Evolutionary conservation across 2,329 filamentous ascomycete species (phyloP).

Genomic region (Teratosphaeria destructans): DNA sequence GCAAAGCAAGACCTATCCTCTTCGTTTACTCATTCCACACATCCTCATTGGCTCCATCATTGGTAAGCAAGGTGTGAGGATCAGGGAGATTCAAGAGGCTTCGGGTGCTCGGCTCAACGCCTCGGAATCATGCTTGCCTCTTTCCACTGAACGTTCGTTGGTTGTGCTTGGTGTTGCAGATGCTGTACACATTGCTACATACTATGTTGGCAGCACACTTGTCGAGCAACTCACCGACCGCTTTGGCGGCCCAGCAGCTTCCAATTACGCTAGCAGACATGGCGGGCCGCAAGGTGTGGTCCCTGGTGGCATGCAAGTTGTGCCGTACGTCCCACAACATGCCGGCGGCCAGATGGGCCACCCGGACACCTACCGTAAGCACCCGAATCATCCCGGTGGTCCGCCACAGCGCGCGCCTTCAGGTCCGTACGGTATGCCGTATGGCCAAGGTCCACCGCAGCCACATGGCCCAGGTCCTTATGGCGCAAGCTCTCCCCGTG

Average conservation of each 20-base stretch:
- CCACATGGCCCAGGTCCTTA: constrained; percentile 51
- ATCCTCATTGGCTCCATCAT: constrained; percentile 98
- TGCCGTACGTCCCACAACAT: constrained; percentile 92
- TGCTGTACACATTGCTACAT: constrained; percentile 96
- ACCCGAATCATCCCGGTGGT: constrained; percentile 50
- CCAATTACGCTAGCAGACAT: constrained; percentile 92
- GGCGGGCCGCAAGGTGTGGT: constrained; percentile 88
- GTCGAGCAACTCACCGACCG: constrained; percentile 94
- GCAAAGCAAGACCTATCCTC: constrained; percentile 93
- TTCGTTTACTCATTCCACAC: constrained; percentile 89
- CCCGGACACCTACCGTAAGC: constrained; percentile 67
- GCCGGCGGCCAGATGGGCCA: constrained; percentile 83
- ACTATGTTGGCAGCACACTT: constrained; percentile 96
- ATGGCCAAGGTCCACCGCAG: constrained; percentile 52
- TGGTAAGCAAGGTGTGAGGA: constrained; percentile 88
- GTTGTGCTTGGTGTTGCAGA: constrained; percentile 97
- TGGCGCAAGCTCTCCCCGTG: constrained; percentile 66
- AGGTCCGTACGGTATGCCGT: constrained; percentile 47
- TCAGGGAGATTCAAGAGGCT: constrained; percentile 96
- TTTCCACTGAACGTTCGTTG: constrained; percentile 94
- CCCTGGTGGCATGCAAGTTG: constrained; percentile 95
- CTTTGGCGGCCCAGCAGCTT: constrained; percentile 89
- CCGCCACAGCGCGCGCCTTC: constrained; percentile 64
- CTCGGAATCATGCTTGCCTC: constrained; percentile 84
- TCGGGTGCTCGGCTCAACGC: constrained; percentile 94